Percentiles rank a stretch among this genome's conserved stretches.
Conservation (phyloP, 192 early-diverging fungal species). For the Backusella parvicylindrica region DNA sequence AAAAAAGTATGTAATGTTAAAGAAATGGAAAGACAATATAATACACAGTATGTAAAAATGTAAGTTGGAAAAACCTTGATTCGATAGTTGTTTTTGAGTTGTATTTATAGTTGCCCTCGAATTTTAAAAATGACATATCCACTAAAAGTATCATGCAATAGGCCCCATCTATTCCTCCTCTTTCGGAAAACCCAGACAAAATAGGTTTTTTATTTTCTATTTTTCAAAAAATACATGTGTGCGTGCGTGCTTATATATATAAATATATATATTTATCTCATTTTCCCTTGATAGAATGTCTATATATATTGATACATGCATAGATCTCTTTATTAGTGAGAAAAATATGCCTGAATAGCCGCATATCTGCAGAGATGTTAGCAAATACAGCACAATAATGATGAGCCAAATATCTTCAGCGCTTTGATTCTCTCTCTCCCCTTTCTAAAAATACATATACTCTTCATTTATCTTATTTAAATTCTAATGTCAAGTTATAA, state of each 20-base stretch:
- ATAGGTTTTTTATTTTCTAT: background rate
- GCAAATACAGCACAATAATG: background rate
- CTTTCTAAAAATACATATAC: background rate
- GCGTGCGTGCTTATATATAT: background rate
- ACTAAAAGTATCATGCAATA: slow-evolving; percentile 1
- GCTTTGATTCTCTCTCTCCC: background rate
- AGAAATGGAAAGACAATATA: background rate
- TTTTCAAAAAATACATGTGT: background rate
- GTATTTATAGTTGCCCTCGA: slow-evolving; percentile 1
- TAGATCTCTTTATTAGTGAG: background rate
- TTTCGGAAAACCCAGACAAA: background rate
- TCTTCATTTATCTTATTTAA: slow-evolving; percentile 1
- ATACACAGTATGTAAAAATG: background rate
- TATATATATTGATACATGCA: slow-evolving; percentile 2
- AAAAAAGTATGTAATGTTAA: background rate
- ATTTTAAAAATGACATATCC: background rate
- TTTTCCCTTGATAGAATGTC: background rate
- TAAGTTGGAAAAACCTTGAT: background rate
- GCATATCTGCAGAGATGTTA: background rate
- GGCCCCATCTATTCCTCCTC: background rate
- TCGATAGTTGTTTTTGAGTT: background rate
- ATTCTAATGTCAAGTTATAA: slow-evolving; percentile 1
- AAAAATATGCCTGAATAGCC: background rate
- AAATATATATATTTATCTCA: background rate
- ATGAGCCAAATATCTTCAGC: background rate